Conservation (phyloP, 2,329 filamentous ascomycete genomes). For the Botrytis aclada region DNA sequence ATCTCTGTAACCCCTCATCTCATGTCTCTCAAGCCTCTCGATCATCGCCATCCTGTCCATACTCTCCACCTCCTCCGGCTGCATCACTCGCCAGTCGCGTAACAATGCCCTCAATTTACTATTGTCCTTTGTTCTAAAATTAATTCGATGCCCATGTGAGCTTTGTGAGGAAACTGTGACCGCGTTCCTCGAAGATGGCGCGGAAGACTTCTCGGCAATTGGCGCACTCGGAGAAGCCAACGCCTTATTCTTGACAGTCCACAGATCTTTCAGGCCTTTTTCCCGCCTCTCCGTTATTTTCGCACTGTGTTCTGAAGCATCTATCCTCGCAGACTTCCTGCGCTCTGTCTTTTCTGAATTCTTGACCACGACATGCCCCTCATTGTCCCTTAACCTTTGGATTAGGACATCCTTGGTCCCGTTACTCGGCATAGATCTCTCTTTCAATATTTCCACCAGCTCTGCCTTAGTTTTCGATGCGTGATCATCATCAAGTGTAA, state of each 20-base stretch:
- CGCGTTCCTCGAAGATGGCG: neutral
- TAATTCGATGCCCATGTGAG: neutral
- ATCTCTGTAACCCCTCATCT: neutral
- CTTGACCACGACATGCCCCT: neutral
- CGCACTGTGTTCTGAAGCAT: neutral
- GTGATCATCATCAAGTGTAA: neutral
- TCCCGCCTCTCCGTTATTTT: neutral
- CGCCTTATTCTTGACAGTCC: neutral
- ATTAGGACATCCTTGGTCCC: conserved; percentile 3
- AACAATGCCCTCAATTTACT: neutral
- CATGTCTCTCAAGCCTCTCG: neutral
- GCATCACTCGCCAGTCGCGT: neutral
- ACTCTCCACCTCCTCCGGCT: neutral
- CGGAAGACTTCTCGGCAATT: neutral
- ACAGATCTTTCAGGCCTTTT: neutral
- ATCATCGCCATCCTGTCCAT: neutral
- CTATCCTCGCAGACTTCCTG: conserved; percentile 5
- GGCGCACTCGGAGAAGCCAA: neutral
- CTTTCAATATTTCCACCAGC: neutral
- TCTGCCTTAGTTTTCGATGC: neutral
- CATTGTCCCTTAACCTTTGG: neutral
- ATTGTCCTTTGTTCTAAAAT: neutral
- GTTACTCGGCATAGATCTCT: neutral
- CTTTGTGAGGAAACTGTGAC: neutral
- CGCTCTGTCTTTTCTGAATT: neutral